Percentiles rank a stretch among this genome's conserved stretches.
These are phyloP conservation scores for Chrysanthemum seticuspe DNA, from an alignment of 129 eudicot genomes.

Conservation along the genomic window DNA sequence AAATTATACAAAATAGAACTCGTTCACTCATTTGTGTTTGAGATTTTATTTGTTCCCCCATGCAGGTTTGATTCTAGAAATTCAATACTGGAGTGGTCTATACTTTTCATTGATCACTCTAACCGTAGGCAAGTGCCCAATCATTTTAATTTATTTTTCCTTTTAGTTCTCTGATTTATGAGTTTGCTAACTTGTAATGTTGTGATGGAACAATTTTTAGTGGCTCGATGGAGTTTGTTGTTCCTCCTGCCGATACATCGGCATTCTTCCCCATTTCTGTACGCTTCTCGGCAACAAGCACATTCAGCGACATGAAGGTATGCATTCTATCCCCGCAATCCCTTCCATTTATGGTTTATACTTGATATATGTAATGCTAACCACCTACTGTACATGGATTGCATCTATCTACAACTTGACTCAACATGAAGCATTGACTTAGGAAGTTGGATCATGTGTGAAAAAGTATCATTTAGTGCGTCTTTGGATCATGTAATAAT, in stretches of 20 bases:
- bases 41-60: conserved; percentile 9
- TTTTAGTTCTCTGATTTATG: conserved; percentile 4
- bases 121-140: conserved; percentile 71
- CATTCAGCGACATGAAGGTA: conserved; percentile 88
- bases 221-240: conserved; percentile 93
- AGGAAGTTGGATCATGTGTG: background rate
- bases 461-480: background rate
- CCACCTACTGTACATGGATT: background rate
- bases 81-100: conserved; percentile 72
- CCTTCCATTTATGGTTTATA: background rate
- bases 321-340: conserved; percentile 8
- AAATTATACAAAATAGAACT: background rate
- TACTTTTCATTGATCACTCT: conserved; percentile 78
- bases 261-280: conserved; percentile 91
- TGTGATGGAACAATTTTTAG: conserved; percentile 45
- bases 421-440: background rate
- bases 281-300: conserved; percentile 77
- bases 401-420: background rate
- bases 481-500: background rate
- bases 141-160: background rate
- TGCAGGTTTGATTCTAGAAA: conserved; percentile 85
- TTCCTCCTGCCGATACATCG: conserved; percentile 81
- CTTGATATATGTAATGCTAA: background rate
- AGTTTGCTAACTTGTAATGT: conserved; percentile 16
- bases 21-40: background rate